Evolutionary conservation across 805 yeast genomes (phyloP).

Genomic region (Priceomyces medius): DNA sequence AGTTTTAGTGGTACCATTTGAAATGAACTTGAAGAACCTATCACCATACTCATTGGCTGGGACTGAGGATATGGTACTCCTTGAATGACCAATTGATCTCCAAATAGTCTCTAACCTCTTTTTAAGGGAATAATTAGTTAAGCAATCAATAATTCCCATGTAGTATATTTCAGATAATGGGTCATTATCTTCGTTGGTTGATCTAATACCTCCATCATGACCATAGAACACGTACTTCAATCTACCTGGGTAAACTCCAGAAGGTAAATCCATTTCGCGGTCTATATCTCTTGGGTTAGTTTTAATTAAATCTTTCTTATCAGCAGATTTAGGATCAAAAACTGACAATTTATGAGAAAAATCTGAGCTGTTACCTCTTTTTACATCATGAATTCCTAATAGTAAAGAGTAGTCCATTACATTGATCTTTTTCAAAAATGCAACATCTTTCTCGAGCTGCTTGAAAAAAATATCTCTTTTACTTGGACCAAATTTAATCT

Average conservation of each 20-base stretch:
- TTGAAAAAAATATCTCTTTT: constrained; percentile 58
- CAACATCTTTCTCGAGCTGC: constrained; percentile 76
- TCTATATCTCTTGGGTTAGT: constrained; percentile 49
- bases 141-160: constrained; percentile 90
- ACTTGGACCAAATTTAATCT: constrained; percentile 72
- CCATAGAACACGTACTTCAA: constrained; percentile 62
- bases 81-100: constrained; percentile 68
- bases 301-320: constrained; percentile 38
- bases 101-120: constrained; percentile 85
- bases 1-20: constrained; percentile 21
- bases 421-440: constrained; percentile 66
- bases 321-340: constrained; percentile 42
- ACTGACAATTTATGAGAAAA: constrained; percentile 39
- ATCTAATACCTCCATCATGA: constrained; percentile 81
- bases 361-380: constrained; percentile 49
- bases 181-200: constrained; percentile 62
- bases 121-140: constrained; percentile 72
- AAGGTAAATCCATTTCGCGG: constrained; percentile 41
- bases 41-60: constrained; percentile 91
- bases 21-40: constrained; percentile 74
- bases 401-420: constrained; percentile 95
- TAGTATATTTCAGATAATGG: constrained; percentile 75
- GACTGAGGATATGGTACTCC: constrained; percentile 77
- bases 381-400: constrained; percentile 81
- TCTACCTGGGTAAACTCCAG: constrained; percentile 44